Base-by-base conservation (phyloP, 305 asterid genomes). In the Withania somnifera region DNA sequence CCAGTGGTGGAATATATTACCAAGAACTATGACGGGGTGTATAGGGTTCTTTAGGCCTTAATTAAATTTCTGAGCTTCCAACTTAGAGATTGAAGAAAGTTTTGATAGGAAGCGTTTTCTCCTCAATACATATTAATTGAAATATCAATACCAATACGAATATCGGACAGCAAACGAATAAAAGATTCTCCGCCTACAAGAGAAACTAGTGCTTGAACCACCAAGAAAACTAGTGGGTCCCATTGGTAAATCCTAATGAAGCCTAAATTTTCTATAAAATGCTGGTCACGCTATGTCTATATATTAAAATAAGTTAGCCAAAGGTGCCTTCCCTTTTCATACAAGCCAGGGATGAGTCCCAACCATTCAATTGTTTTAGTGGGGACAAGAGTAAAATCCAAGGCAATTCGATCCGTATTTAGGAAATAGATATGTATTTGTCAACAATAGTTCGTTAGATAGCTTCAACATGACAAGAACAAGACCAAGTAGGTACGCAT, bases 401-500 rank as follows among this genome's bases (percentile, higher is more conserved):
- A 71, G 78, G 38, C 78, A 71, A 45, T 22, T 42, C 38, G 20
- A 45, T 42, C 1, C 42, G 38, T 42, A 42, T 13, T 13, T 42
- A 11, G 22, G 34, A 22, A 22, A 22, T 14, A 34, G 34, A 30
- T 42, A 20, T 68, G 19, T 60, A 71, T 71, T 14, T 42, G 56
- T 22, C 78, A 71, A 13, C 36, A 45, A 42, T 42, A 22, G 57
- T 71, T 71, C 56, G 78, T 71, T 71, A 71, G 78, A 45, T 68
- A 71, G 57, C 78, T 71, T 71, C 57, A 71, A 71, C 78, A 71
- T 71, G 78, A 71, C 78, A 42, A 22, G 57, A 71, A 42, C 4
- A 42, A 42, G 20, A 71, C 53, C 53, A 40, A 68, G 3, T 20
- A 19, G 77, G 77, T 68, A 38, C 2, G 3, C 38, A 40, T 22